Evolutionary conservation across 2,329 filamentous ascomycete species (phyloP), one percentile per base, ranked within the genome.

Genomic region (Xylariaceae sp.): DNA sequence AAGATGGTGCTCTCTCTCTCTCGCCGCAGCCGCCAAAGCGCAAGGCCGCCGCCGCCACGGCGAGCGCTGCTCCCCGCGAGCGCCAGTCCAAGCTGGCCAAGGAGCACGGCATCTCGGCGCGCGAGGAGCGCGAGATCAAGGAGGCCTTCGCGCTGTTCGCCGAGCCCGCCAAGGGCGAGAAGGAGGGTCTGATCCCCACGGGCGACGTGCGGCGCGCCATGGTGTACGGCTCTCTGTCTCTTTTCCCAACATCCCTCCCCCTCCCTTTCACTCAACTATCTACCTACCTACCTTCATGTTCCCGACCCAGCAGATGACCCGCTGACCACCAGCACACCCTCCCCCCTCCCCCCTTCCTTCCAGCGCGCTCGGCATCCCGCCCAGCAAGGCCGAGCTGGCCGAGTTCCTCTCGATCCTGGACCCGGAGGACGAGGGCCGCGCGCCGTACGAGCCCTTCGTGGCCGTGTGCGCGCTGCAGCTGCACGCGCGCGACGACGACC

Each of bases 71-170:
- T 7, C 51, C 64, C 19, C 59, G 54, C 38, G 63, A 67, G 35
- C 82, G 83, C 42, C 78, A 77, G 52, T 94, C 89, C 38, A 93
- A 88, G 59, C 84, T 95, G 49, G 90, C 90, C 19, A 90, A 89
- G 63, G 87, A 94, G 55, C 80, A 95, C 70, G 81, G 88, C 58
- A 77, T 96, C 53, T 81, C 77, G 11, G 82, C 80, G 25, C 77
- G 82, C 44, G 83, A 95, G 61, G 90, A 96, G 63, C 72, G 75
- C 47, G 88, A 95, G 63, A 94, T 98, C 54, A 80, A 77, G 51
- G 89, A 95, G 59, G 89, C 89, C 11, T 96, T 92, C 59, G 70
- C 75, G 15, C 72, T 96, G 6, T 98, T 96, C 57, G 67, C 79
- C 2, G 72, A 82, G 46, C 76, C 80, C 22, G 76, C 76, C 58